Percentiles rank a stretch among this genome's conserved stretches.
These are phyloP conservation scores for Colletotrichum somersetense DNA, from an alignment of 2,329 filamentous ascomycete genomes.

Conservation along the genomic window DNA sequence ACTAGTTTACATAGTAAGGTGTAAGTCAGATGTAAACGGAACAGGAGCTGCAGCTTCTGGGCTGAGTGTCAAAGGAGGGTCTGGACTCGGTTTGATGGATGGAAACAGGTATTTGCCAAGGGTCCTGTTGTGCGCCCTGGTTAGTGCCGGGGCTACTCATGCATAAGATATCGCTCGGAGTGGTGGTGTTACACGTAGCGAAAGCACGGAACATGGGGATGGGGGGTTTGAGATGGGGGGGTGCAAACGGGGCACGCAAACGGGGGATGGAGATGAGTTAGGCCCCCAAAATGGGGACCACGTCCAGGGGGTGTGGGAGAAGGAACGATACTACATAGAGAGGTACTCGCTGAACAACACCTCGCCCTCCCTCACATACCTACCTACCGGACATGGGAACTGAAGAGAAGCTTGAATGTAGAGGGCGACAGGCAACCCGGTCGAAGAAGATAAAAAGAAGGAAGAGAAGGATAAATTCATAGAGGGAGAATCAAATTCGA, in stretches of 20 bases:
- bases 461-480: neutral
- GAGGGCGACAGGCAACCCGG: slow-evolving; percentile 2
- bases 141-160: slow-evolving; percentile 38
- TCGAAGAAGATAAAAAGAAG: slow-evolving; percentile 12
- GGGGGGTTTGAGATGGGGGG: slow-evolving; percentile 23
- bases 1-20: neutral
- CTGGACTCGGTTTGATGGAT: slow-evolving; percentile 29
- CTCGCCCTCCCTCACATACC: neutral
- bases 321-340: neutral
- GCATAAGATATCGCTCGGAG: slow-evolving; percentile 30
- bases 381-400: neutral
- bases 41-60: slow-evolving; percentile 22
- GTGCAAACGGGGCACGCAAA: neutral
- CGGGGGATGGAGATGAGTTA: slow-evolving; percentile 33
- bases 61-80: slow-evolving; percentile 31
- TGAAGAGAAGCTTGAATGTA: slow-evolving; percentile 24
- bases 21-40: slow-evolving; percentile 25
- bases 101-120: slow-evolving; percentile 28
- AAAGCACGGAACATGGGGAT: slow-evolving; percentile 35
- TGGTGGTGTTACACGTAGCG: slow-evolving; percentile 20
- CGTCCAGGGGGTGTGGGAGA: neutral
- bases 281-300: slow-evolving; percentile 34
- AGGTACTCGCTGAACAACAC: neutral
- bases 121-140: slow-evolving; percentile 39
- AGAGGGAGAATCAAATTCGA: neutral